phyloP scores from a whole-genome alignment of 2,329 filamentous ascomycete species.

The Trichoderma breve region DNA sequence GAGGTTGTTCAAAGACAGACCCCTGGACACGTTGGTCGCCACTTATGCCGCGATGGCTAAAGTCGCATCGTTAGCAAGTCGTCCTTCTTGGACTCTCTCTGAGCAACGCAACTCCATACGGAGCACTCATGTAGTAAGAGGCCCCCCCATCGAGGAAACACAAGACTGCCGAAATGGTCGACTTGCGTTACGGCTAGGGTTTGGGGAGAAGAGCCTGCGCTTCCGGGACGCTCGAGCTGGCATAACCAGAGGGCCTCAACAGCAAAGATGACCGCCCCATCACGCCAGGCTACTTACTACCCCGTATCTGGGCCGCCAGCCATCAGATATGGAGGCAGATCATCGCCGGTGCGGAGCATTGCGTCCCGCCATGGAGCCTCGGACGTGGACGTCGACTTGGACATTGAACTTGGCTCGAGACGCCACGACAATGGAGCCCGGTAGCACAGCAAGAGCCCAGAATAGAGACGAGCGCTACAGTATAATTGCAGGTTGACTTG shows the following conservation, averaged over 20 bases:
- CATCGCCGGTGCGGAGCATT: slow-evolving; percentile 20
- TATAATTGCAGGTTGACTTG: slow-evolving; percentile 12
- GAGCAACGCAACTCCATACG: not conserved
- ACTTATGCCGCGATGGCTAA: slow-evolving; percentile 7
- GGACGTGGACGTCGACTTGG: slow-evolving; percentile 8
- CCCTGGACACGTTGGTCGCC: not conserved
- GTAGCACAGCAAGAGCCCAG: not conserved
- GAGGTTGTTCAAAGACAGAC: not conserved
- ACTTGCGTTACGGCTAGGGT: slow-evolving; percentile 7
- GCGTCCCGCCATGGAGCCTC: slow-evolving; percentile 8
- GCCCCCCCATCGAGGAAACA: not conserved
- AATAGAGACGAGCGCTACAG: slow-evolving; percentile 13
- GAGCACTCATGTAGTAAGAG: not conserved
- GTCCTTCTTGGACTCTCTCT: not conserved
- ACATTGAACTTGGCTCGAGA: not conserved
- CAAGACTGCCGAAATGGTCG: slow-evolving; percentile 18
- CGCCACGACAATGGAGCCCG: not conserved
- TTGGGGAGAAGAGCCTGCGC: slow-evolving; percentile 8
- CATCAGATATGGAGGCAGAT: slow-evolving; percentile 19
- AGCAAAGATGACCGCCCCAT: slow-evolving; percentile 1
- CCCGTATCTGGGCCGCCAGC: slow-evolving; percentile 16
- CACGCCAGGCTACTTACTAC: slow-evolving; percentile 4
- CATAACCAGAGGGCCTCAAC: not conserved
- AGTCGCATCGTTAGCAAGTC: slow-evolving; percentile 4
- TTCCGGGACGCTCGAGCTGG: slow-evolving; percentile 10